phyloP scores from a whole-genome alignment of 192 early-diverging fungal genomes.

The Entrophospora sp. region DNA sequence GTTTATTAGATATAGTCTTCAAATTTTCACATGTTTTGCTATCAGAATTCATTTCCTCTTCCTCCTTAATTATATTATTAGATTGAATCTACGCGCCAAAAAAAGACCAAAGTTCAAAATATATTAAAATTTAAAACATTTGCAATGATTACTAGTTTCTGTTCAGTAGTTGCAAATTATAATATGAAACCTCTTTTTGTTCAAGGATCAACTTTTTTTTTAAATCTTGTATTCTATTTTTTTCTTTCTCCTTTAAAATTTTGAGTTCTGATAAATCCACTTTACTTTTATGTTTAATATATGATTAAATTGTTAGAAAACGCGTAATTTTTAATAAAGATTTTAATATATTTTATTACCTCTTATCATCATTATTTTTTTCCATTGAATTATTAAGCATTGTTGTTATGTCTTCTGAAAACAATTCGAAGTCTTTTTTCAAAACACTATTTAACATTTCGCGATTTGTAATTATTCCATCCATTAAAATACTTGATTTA shows the following conservation, averaged over 20 bases:
- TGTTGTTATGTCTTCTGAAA: background rate
- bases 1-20: background rate
- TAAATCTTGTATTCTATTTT: background rate
- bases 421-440: background rate
- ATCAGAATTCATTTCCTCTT: too few relatives aligned
- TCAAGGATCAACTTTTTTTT: too few relatives aligned
- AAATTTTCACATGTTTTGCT: background rate
- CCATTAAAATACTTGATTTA: constrained; percentile 4
- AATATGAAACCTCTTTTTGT: too few relatives aligned
- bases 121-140: too few relatives aligned
- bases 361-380: background rate
- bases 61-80: too few relatives aligned
- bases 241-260: background rate
- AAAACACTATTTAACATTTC: background rate
- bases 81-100: too few relatives aligned
- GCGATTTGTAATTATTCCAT: background rate
- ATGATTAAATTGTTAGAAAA: background rate
- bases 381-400: background rate
- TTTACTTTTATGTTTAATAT: background rate
- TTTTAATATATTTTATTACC: background rate
- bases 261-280: background rate
- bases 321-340: background rate
- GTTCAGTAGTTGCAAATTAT: too few relatives aligned
- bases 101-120: too few relatives aligned
- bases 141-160: too few relatives aligned